Base-by-base conservation (phyloP, 805 yeast species). In the Huiozyma sinensis region DNA sequence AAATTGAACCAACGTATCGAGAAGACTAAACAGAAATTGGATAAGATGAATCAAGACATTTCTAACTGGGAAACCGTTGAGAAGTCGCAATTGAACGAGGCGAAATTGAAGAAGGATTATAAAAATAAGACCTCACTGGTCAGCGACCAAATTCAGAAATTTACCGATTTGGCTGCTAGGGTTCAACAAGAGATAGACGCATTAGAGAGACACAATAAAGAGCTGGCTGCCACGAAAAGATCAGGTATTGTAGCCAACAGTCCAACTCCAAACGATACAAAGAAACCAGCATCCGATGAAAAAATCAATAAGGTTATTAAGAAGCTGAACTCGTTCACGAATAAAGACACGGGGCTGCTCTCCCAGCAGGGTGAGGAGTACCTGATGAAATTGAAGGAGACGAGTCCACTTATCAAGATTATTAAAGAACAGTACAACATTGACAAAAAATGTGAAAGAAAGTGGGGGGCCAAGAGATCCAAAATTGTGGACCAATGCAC, bases 11-110 rank as follows among this genome's bases (percentile, higher is more conserved):
- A 56, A 42, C 59, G 57, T 17, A 57, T 61, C 17, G 52, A 50
- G 10, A 56, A 52, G 17, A 38, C 55, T n/a, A 44, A 45, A 13
- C 40, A 46, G 7, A 61, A 60, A 38, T 50, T 55, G 6, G 33
- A 34, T 6, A 59, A 52, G 43, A 59, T 61, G 65, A 49, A 57
- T 24, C 45, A 47, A 5, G 62, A 59, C 33, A 58, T 61, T 54
- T 36, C 44, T 9, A 44, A 40, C n/a, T 61, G 65, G 65, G 41
- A 47, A 7, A 36, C 34, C 13, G 50, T 48, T 38, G 57, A 54
- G 39, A 32, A 41, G 11, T 47, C 47, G 30, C 54, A 49, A 30
- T 41, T 49, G 12, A 51, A 50, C 40, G 45, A 41, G 28, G 49
- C 48, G 7, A 34, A 36, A 6, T 40, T 60, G 7, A 44, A 48